Percentiles rank a stretch among this genome's conserved stretches.
Conservation (phyloP, 139 green algal species). For the Haematococcus sp. region DNA sequence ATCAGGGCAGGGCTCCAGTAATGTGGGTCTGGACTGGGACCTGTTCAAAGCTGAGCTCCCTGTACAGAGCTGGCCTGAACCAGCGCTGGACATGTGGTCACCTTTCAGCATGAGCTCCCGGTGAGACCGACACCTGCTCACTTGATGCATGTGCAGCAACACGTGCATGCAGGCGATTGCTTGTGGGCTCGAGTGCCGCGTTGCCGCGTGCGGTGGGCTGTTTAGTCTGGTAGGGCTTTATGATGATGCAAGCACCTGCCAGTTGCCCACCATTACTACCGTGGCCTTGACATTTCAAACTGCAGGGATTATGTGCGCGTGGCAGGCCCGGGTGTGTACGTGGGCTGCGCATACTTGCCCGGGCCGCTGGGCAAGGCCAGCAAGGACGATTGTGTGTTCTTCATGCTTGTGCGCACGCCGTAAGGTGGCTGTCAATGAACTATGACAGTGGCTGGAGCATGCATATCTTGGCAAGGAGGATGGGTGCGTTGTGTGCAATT, state of each 20-base stretch:
- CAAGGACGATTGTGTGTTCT: constrained; percentile 47
- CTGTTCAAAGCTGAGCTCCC: constrained; percentile 18
- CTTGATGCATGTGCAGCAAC: not conserved
- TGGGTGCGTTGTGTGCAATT: too few species aligned
- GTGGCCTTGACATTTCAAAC: too few species aligned
- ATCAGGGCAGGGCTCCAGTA: not conserved
- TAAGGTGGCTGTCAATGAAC: too few species aligned
- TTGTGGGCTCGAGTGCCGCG: too few species aligned
- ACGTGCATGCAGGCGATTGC: not conserved
- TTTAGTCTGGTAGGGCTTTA: too few species aligned
- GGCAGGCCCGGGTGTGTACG: constrained; percentile 46
- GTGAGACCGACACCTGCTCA: too few species aligned
- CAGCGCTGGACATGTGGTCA: constrained; percentile 13
- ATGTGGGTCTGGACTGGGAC: not conserved
- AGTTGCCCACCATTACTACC: too few species aligned
- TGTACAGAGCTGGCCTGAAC: constrained; percentile 6
- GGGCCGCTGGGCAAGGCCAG: constrained; percentile 6
- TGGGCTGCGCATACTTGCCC: constrained; percentile 42
- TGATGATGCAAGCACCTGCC: too few species aligned
- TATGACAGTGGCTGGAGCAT: too few species aligned
- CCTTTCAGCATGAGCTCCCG: constrained; percentile 24
- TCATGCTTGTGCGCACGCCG: constrained; percentile 25
- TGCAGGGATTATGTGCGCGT: constrained; percentile 42
- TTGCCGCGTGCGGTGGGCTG: too few species aligned
- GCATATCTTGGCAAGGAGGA: too few species aligned